Evolutionary conservation across 1,284 basidiomycete species (phyloP), one percentile per base, ranked within the genome.

Genomic region (Paramarasmius palmivorus): DNA sequence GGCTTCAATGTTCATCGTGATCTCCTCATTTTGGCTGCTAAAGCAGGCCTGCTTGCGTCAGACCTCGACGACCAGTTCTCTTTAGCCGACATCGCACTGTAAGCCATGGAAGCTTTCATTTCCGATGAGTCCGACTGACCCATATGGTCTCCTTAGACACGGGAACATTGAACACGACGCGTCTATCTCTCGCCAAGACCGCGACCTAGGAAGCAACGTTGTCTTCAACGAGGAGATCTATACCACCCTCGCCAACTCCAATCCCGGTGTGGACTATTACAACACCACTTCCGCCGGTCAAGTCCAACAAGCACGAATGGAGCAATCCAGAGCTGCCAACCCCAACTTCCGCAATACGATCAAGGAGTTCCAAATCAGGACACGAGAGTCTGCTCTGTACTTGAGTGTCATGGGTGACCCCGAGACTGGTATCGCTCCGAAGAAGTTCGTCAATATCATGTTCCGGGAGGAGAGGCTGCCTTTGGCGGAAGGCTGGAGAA

Each of bases 91-190:
- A 29, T 61, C 14, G 37, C 22, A 20, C 54, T 59, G 60, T 61
- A 37, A 19, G 56, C 49, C 1, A 7, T 46, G 14, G 23, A 22
- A 47, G 15, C 25, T 7, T 37, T 29, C n/a, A 19, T 37, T 41
- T 26, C 25, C 17, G 19, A 23, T 35, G 3, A 23, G 4, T 15
- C 20, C 39, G 19, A 8, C 17, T 4, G 29, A 15, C 44, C 34
- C 9, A 42, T n/a, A 12, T 17, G 51, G 4, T n/a, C 25, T 23
- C 46, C 6, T 14, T 20, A 61, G 60, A 1, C 60, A 63, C 50
- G 57, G 50, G 7, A 58, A 53, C 42, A 55, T 61, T 15, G 60
- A 63, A 46, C 62, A 62, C 53, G 61, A 62, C 50, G 60, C 58
- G 12, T 61, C 59, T 26, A 10, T 59, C 34, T 61, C 61, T 19